Percentiles rank a stretch among this genome's conserved stretches.
These are phyloP conservation scores for Serendipita sp. DNA, from an alignment of 768 basidiomycete genomes.

Conservation along the genomic window DNA sequence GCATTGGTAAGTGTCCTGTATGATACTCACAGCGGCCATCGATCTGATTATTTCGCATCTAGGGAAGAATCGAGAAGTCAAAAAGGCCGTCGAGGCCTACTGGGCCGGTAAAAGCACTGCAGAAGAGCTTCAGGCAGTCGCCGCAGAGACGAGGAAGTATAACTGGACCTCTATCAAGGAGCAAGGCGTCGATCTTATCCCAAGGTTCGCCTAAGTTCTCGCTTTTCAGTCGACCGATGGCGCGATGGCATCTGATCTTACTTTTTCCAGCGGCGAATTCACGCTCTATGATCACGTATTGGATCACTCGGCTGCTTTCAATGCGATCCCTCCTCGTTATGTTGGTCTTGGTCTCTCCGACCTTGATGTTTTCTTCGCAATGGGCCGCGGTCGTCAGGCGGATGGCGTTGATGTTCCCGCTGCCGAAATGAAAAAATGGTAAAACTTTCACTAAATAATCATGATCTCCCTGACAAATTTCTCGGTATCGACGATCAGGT, in stretches of 20 bases:
- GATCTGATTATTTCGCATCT: conserved; percentile 5
- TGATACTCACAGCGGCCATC: not conserved
- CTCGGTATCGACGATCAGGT: conserved; percentile 34
- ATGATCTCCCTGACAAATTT: not conserved
- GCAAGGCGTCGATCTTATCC: conserved; percentile 75
- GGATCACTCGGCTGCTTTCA: conserved; percentile 91
- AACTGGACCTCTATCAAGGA: conserved; percentile 79
- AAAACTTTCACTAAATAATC: conserved; percentile 17
- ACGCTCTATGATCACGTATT: conserved; percentile 97
- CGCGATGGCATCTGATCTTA: conserved; percentile 13
- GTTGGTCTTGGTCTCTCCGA: conserved; percentile 66
- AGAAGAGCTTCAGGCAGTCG: conserved; percentile 73
- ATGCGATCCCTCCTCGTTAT: conserved; percentile 92
- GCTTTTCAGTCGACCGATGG: conserved; percentile 3
- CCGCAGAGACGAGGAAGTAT: conserved; percentile 72
- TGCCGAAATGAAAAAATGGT: conserved; percentile 99
- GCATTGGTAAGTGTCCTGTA: conserved; percentile 44
- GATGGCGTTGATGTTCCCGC: conserved; percentile 92
- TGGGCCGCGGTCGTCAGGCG: conserved; percentile 95
- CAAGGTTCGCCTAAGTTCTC: conserved; percentile 43
- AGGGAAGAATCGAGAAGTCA: conserved; percentile 91
- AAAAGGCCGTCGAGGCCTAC: conserved; percentile 97
- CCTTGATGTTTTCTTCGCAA: conserved; percentile 94
- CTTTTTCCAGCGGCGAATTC: conserved; percentile 71
- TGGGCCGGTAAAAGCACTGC: conserved; percentile 87